Evolutionary conservation across 2,329 filamentous ascomycete species (phyloP).

Genomic region (Fusarium xyrophilum): DNA sequence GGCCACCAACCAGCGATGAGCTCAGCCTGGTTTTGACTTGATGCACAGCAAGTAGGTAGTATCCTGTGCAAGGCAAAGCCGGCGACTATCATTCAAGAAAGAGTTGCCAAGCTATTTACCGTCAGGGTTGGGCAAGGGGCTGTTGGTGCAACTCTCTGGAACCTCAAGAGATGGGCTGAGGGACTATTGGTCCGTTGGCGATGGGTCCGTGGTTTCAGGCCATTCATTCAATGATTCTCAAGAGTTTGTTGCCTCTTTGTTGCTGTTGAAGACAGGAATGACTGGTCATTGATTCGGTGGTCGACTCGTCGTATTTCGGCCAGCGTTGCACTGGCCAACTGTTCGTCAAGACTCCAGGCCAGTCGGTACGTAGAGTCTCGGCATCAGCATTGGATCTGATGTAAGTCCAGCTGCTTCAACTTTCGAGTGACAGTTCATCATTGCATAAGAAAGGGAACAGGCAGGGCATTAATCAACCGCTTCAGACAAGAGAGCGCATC

Average conservation of each 20-base stretch:
- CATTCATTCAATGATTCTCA: neutral
- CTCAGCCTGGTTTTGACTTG: conserved; percentile 9
- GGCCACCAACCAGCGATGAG: conserved; percentile 11
- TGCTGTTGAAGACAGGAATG: conserved; percentile 2
- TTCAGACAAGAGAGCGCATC: conserved; percentile 7
- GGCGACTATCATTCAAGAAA: conserved; percentile 11
- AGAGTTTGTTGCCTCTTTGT: neutral
- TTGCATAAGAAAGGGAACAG: neutral
- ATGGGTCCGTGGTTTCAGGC: conserved; percentile 15
- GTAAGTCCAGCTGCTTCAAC: neutral
- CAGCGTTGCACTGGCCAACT: conserved; percentile 40
- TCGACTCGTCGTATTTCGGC: conserved; percentile 37
- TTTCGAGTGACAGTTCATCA: neutral
- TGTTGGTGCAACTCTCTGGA: conserved; percentile 25
- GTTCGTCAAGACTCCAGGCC: conserved; percentile 32
- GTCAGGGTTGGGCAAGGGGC: conserved; percentile 20
- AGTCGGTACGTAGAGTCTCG: conserved; percentile 9
- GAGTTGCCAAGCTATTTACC: conserved; percentile 15
- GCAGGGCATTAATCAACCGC: neutral
- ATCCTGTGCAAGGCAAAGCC: conserved; percentile 19
- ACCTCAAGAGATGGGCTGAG: conserved; percentile 11
- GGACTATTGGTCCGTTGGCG: conserved; percentile 32
- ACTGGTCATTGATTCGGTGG: conserved; percentile 24
- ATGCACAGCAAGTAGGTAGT: neutral
- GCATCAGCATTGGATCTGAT: conserved; percentile 4